Evolutionary conservation across 169 alveolate genomes (phyloP), one percentile per base, ranked within the genome.

Genomic region (Cryptosporidium sp.): DNA sequence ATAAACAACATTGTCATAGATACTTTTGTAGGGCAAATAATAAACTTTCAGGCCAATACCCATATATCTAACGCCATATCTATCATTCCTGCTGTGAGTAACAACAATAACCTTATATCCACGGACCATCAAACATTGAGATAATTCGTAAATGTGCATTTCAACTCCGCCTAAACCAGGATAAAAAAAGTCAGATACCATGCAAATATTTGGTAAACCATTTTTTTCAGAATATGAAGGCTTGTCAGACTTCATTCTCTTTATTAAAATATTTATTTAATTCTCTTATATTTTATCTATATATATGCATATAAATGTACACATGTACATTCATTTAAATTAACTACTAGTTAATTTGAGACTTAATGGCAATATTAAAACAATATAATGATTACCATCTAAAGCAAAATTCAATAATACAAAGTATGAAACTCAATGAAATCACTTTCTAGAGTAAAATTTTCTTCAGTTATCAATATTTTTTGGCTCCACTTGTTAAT

Each of bases 131-230:
- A 98, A 93, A 58, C 97, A 93, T 85, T 96, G 96, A 1, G 99
- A 98, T 52, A 99, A 94, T 89, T 97, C 97, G 92, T 96, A 98
- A 42, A 97, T 97, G 93, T 99, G 99, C 95, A 96, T 98, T 93
- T 99, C 99, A 7, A 99, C 99, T 51, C 99, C 99, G 3, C 99
- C 99, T 33, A 98, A 91, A 65, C 97, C 94, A n/a, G 99, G 99
- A 85, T 96, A 96, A 92, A 97, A 97, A 93, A 97, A 98, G 91
- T 98, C 99, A 65, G 98, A 94, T 39, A 80, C 89, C 89, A 80
- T 80, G 65, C 89, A 80, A 62, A 80, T 80, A n/a, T 80, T 80
- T 33, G 89, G 89, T 44, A 80, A 26, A 4, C 44, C 53, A 29
- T 60, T 80, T 1, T 60, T 37, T 56, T 56, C 65, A 21, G 67